Base-by-base conservation (phyloP, 306 rosid species). In the Vigna trinervia region DNA sequence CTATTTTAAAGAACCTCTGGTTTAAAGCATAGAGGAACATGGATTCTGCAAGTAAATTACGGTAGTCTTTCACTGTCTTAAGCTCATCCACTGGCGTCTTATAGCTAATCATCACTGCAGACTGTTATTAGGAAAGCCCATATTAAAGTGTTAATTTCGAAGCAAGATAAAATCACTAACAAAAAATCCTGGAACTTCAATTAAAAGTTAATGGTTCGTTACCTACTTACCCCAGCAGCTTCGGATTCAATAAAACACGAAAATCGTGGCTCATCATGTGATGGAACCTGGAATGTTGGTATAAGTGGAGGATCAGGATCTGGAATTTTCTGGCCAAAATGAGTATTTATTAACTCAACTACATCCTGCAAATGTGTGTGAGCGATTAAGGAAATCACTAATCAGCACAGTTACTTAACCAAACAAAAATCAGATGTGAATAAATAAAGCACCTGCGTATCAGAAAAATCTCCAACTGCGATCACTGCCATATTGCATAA, bases 161-260 rank as follows among this genome's bases (percentile, higher is more conserved):
- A 39, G 28, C 54, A 67, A 59, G 57, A 46, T 69, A 59, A 64
- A 39, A 12, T 61, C 56, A 12, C 59, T 17, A 30, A 68, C 38
- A 77, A 48, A 66, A 15, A 9, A 1, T 19, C 67, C 19, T 8
- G 68, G 65, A 75, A 70, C 43, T 61, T 52, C 66, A 43, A 66
- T 28, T 71, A 46, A 1, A 73, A 66, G 48, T 70, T 34, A 65
- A 82, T 43, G 75, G 83, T 36, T 71, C 5, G 67, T 81, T 75
- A 69, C 77, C 61, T 81, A 92, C 96, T 92, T 86, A 94, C 98
- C 96, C 96, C 97, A 43, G 95, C 90, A 71, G 97, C 95, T 82
- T 92, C 98, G 81, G 98, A 94, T 89, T 94, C 98, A 77, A 90
- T 87, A 85, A 89, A 94, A 85, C 96, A 89, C 50, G 98, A 94